These are phyloP conservation scores for Herpotrichia juniperi DNA, from an alignment of 2,329 filamentous ascomycete genomes.

Conservation along the genomic window DNA sequence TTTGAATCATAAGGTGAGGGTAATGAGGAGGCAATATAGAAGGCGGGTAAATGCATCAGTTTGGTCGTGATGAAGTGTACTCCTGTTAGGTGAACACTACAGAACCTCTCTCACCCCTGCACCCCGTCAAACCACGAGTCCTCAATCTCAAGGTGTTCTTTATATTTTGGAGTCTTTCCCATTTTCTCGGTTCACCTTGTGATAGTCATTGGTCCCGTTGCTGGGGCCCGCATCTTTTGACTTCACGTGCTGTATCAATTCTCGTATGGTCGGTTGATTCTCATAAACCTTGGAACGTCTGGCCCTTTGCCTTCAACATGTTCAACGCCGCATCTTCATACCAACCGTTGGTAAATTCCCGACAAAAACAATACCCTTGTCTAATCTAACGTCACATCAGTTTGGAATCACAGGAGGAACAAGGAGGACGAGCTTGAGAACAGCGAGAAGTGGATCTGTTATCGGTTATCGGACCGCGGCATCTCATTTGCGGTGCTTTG, in stretches of 20 bases:
- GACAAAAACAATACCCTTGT: constrained; percentile 45
- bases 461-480: no score
- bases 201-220: constrained; percentile 47
- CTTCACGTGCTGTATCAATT: constrained; percentile 31
- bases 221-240: constrained; percentile 45
- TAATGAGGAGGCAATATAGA: background rate
- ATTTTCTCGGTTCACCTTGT: constrained; percentile 35
- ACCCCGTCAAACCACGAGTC: no score
- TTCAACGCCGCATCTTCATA: constrained; percentile 43
- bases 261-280: constrained; percentile 40
- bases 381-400: constrained; percentile 12
- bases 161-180: constrained; percentile 5
- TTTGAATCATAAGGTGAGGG: background rate
- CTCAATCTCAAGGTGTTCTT: no score
- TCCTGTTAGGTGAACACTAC: background rate
- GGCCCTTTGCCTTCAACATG: constrained; percentile 44
- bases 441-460: background rate
- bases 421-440: background rate
- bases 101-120: no score
- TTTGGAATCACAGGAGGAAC: no score
- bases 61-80: background rate
- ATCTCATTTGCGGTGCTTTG: no score
- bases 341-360: constrained; percentile 55
- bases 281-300: constrained; percentile 36
- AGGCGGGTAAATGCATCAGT: background rate